A percentile compares a stretch with the other conserved stretches of the same genome.
These are phyloP conservation scores for Thermomucor indicae-seudaticae DNA, from an alignment of 371 early-diverging fungal species.

Conservation along the genomic window DNA sequence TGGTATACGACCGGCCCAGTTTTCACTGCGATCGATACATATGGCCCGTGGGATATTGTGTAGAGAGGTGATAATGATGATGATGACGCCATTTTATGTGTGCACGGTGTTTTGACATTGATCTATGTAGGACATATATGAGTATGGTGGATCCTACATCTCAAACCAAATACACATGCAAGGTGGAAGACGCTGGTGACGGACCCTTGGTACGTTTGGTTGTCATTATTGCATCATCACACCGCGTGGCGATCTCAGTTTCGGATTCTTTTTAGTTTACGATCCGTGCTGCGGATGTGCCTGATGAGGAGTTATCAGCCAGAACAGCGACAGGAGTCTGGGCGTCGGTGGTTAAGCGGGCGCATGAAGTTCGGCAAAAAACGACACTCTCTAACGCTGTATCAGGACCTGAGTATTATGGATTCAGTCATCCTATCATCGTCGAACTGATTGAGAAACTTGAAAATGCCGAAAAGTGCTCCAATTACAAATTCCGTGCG, in stretches of 20 bases:
- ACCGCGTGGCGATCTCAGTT: neutral
- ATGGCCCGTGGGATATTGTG: conserved; percentile 21
- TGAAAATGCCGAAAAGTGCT: conserved; percentile 67
- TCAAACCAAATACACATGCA: conserved; percentile 68
- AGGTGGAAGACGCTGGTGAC: conserved; percentile 77
- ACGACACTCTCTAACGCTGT: conserved; percentile 69
- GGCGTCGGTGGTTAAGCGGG: conserved; percentile 74
- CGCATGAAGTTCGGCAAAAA: conserved; percentile 69
- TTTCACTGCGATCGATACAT: conserved; percentile 51
- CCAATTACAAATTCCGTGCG: conserved; percentile 10
- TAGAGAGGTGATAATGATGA: conserved; percentile 10
- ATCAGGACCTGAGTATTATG: conserved; percentile 91
- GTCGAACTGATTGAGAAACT: conserved; percentile 82
- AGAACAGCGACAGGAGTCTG: conserved; percentile 86
- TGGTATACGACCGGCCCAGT: conserved; percentile 64
- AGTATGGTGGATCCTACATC: conserved; percentile 68
- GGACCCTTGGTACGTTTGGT: conserved; percentile 62
- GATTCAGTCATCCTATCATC: conserved; percentile 86
- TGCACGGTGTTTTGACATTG: neutral
- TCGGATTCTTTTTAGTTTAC: conserved; percentile 53
- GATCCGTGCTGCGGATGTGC: conserved; percentile 67
- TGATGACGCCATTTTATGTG: neutral
- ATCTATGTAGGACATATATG: conserved; percentile 50
- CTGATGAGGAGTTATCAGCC: conserved; percentile 58
- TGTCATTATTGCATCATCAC: neutral